Evolutionary conservation across 129 eudicot genomes (phyloP).

Genomic region (Heracleum sosnowskyi): DNA sequence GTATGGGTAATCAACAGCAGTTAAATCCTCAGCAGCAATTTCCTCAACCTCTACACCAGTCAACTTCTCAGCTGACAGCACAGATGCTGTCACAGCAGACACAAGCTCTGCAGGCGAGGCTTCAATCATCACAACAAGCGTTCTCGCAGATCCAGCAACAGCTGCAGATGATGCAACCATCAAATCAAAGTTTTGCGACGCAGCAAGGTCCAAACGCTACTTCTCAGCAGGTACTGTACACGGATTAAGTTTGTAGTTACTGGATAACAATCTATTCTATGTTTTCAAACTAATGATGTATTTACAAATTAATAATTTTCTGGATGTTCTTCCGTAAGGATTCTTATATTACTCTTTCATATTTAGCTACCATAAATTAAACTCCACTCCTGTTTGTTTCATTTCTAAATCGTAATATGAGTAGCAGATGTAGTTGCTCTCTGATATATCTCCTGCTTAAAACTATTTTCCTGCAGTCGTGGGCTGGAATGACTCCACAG

Average conservation of each 20-base stretch:
- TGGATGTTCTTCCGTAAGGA: neutral
- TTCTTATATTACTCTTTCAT: neutral
- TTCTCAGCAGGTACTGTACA: constrained; percentile 59
- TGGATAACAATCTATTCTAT: neutral
- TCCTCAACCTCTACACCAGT: constrained; percentile 42
- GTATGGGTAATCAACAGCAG: constrained; percentile 46
- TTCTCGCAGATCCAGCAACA: constrained; percentile 94
- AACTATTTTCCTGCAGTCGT: constrained; percentile 35
- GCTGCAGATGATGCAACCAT: constrained; percentile 83
- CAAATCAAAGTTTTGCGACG: constrained; percentile 42
- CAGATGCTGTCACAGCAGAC: constrained; percentile 94
- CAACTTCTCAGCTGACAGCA: constrained; percentile 70
- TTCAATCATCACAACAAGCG: constrained; percentile 85
- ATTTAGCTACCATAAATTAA: neutral
- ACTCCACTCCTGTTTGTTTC: neutral
- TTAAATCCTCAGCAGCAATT: constrained; percentile 39
- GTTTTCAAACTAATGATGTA: neutral
- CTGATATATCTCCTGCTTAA: neutral
- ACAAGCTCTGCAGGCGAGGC: constrained; percentile 76
- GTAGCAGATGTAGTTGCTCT: neutral
- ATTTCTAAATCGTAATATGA: neutral
- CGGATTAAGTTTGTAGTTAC: neutral
- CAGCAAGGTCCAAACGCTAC: constrained; percentile 53
- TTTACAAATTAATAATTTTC: neutral
- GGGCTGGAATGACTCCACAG: constrained; percentile 44